These are phyloP conservation scores for Zelopaecilomyces penicillatus DNA, from an alignment of 2,329 filamentous ascomycete species.

Conservation along the genomic window DNA sequence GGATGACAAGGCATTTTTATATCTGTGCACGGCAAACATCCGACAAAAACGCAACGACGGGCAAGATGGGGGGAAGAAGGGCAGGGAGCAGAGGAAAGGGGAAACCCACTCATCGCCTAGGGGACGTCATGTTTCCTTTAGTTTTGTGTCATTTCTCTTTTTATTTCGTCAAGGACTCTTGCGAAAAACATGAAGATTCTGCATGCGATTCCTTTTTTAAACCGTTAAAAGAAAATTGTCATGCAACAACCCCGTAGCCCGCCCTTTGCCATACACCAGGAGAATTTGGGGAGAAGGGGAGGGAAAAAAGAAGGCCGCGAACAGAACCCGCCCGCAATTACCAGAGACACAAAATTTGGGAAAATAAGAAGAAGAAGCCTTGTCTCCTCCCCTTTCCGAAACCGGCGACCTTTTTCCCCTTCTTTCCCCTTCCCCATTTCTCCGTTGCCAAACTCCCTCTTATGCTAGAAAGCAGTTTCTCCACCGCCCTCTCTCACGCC, in stretches of 20 bases:
- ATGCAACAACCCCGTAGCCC: constrained; percentile 27
- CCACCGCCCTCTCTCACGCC: background rate
- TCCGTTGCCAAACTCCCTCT: background rate
- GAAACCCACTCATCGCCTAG: no score
- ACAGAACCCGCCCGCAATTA: constrained; percentile 12
- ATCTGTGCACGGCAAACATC: no score
- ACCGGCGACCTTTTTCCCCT: constrained; percentile 4
- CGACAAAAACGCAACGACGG: no score
- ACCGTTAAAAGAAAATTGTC: constrained; percentile 26
- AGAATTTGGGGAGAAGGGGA: constrained; percentile 10
- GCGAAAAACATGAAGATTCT: constrained; percentile 22
- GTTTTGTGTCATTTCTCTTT: constrained; percentile 17
- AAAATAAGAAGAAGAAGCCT: no score
- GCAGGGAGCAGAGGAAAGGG: no score
- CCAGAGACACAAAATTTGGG: background rate
- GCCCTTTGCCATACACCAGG: constrained; percentile 25
- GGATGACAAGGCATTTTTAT: no score
- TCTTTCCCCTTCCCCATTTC: background rate
- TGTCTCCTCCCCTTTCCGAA: no score
- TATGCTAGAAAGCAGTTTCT: background rate
- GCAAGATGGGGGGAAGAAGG: no score
- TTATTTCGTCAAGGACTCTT: constrained; percentile 30
- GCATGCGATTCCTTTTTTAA: constrained; percentile 20
- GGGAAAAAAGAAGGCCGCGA: no score
- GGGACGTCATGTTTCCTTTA: constrained; percentile 9